phyloP scores from a whole-genome alignment of 768 basidiomycete species.

The Hemileccinum rubropunctum region DNA sequence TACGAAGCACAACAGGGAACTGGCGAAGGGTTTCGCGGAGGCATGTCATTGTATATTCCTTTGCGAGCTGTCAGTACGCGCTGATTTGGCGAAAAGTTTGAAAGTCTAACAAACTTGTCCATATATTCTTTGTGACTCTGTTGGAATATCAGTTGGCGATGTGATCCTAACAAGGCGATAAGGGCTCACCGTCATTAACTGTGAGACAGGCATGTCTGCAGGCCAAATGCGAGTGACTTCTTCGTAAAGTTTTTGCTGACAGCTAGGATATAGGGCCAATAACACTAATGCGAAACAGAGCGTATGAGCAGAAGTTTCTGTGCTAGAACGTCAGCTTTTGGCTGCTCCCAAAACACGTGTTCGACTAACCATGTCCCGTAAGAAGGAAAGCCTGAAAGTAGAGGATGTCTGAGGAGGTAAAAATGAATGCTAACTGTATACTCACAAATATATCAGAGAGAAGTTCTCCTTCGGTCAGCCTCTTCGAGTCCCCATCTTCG shows the following conservation, averaged over 20 bases:
- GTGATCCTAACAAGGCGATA: background rate
- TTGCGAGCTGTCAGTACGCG: background rate
- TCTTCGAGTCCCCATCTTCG: constrained; percentile 29
- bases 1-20: constrained; percentile 37
- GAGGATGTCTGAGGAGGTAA: background rate
- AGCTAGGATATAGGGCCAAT: constrained; percentile 49
- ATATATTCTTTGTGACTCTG: constrained; percentile 42
- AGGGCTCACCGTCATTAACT: constrained; percentile 28
- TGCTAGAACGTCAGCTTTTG: constrained; percentile 3
- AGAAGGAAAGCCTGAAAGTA: constrained; percentile 40
- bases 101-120: constrained; percentile 33
- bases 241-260: constrained; percentile 44
- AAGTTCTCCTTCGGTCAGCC: constrained; percentile 44
- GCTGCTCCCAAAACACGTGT: background rate
- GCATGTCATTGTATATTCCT: constrained; percentile 44
- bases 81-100: background rate
- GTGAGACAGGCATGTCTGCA: constrained; percentile 27
- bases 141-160: background rate
- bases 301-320: constrained; percentile 49
- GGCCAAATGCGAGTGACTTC: constrained; percentile 43
- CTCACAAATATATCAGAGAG: constrained; percentile 49
- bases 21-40: constrained; percentile 47
- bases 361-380: constrained; percentile 43
- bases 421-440: background rate
- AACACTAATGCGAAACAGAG: constrained; percentile 41